A percentile compares a stretch with the other conserved stretches of the same genome.
Evolutionary conservation across 805 yeast species (phyloP).

Genomic region (Candida xyloterini): DNA sequence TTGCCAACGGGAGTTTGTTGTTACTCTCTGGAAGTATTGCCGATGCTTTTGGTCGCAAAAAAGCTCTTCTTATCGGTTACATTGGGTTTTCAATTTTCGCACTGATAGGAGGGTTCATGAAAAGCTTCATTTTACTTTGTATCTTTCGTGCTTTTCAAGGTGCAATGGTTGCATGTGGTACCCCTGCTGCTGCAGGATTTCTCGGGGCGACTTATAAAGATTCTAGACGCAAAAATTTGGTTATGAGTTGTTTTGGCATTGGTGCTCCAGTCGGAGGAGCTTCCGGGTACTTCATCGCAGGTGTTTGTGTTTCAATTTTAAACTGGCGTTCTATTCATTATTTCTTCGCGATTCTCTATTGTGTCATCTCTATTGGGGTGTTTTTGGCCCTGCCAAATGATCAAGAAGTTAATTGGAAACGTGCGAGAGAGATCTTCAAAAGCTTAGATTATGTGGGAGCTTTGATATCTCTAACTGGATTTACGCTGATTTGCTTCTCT

Average conservation of each 20-base stretch:
- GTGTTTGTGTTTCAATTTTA: constrained; percentile 38
- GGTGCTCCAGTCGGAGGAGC: constrained; percentile 51
- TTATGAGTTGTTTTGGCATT: constrained; percentile 40
- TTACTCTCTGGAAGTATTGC: constrained; percentile 46
- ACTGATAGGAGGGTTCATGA: constrained; percentile 38
- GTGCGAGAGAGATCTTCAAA: constrained; percentile 25
- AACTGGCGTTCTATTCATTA: constrained; percentile 43
- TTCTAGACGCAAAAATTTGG: constrained; percentile 40
- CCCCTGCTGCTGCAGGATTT: constrained; percentile 48
- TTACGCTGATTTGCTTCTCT: constrained; percentile 42
- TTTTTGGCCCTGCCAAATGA: constrained; percentile 38
- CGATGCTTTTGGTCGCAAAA: constrained; percentile 45
- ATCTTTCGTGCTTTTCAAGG: constrained; percentile 46
- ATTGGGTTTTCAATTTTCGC: constrained; percentile 32
- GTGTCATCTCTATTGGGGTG: constrained; percentile 22
- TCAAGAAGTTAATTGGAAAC: constrained; percentile 25
- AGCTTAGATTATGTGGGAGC: constrained; percentile 44
- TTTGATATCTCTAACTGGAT: constrained; percentile 37
- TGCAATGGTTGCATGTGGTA: constrained; percentile 40
- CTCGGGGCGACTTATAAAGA: constrained; percentile 41
- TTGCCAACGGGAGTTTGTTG: constrained; percentile 43
- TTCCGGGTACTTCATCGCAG: constrained; percentile 42
- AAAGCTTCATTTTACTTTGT: constrained; percentile 36
- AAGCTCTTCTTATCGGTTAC: constrained; percentile 36
- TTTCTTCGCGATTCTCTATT: constrained; percentile 39